These are phyloP conservation scores for Herpetospermum pedunculosum DNA, from an alignment of 306 rosid species.

Conservation along the genomic window DNA sequence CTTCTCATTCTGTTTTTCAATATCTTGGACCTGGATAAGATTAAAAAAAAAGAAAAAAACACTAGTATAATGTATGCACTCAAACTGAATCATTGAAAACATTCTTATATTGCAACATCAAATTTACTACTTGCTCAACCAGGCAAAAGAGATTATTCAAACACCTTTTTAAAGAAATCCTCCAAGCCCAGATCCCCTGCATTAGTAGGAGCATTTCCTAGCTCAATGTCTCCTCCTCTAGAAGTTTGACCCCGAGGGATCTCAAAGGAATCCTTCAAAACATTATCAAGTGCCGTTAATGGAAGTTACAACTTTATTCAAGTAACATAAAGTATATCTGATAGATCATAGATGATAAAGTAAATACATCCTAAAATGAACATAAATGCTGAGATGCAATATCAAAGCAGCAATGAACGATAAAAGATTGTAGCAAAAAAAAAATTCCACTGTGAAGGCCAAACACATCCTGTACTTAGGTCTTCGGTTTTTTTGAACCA, in stretches of 20 bases:
- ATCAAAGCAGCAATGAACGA: not conserved
- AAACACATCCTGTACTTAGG: not conserved
- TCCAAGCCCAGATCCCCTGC: slow-evolving; percentile 68
- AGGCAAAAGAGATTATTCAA: not conserved
- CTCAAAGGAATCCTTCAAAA: slow-evolving; percentile 74
- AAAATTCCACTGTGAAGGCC: not conserved
- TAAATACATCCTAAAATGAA: not conserved
- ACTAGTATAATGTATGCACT: too few relatives aligned
- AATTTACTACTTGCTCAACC: too few relatives aligned
- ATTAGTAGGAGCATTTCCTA: slow-evolving; percentile 43
- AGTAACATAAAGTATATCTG: not conserved
- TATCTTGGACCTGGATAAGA: too few relatives aligned
- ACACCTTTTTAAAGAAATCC: slow-evolving; percentile 71
- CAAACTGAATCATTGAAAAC: too few relatives aligned
- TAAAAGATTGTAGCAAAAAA: not conserved
- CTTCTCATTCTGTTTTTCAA: too few relatives aligned
- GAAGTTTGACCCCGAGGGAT: too few relatives aligned
- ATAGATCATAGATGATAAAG: not conserved
- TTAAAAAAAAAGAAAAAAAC: too few relatives aligned
- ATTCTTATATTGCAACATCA: too few relatives aligned
- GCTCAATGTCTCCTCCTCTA: slow-evolving; percentile 59
- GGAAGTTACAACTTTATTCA: not conserved
- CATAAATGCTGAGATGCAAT: not conserved
- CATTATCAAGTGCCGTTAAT: not conserved
- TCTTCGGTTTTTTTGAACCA: too few relatives aligned